Base-by-base conservation (phyloP, 192 early-diverging fungal genomes). In the Thoreauomyces humboldtii region DNA sequence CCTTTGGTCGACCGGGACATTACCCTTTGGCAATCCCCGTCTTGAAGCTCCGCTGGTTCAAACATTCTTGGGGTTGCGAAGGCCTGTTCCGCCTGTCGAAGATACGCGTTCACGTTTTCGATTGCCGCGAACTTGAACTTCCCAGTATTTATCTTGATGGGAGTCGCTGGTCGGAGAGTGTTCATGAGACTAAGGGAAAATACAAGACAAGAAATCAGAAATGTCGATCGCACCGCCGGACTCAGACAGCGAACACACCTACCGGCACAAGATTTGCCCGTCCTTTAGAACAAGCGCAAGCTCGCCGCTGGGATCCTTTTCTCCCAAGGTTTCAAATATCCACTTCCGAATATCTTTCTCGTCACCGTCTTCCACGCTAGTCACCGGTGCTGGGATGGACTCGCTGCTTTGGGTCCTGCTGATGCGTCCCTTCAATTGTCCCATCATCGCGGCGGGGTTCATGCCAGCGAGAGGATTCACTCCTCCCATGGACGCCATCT, bases 91-190 rank as follows among this genome's bases (percentile, higher is more conserved):
- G 55, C 48, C 3, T 32, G 65, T 17, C 25, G 56, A n/a, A 72
- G 43, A 36, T 56, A 72, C 24, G n/a, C 53, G 48, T 72, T 72
- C 15, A 72, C 62, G 53, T 72, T 72, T 32, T 72, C 71, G 43
- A 72, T 48, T 2, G 57, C n/a, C n/a, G 35, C 37, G 27, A 72
- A 69, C 27, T 43, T 33, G 66, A 72, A 69, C 42, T 63, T 60
- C 5, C 71, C 71, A 19, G 71, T 61, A 35, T 72, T 72, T 57
- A 72, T 59, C 34, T 69, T 69, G 28, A 72, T 7, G 2, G 47
- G 50, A 4, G 59, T 27, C 7, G 59, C 19, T 21, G 62, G 62
- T 22, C 50, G 21, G 17, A 72, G n/a, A 25, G 55, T 57, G 45
- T 72, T 72, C 4, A 69, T 50, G 57, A 72, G 21, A 43, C 71